A percentile compares a stretch with the other conserved stretches of the same genome.
These are phyloP conservation scores for Phytophthora boehmeriae DNA, from an alignment of 352 stramenopile species.

Conservation along the genomic window DNA sequence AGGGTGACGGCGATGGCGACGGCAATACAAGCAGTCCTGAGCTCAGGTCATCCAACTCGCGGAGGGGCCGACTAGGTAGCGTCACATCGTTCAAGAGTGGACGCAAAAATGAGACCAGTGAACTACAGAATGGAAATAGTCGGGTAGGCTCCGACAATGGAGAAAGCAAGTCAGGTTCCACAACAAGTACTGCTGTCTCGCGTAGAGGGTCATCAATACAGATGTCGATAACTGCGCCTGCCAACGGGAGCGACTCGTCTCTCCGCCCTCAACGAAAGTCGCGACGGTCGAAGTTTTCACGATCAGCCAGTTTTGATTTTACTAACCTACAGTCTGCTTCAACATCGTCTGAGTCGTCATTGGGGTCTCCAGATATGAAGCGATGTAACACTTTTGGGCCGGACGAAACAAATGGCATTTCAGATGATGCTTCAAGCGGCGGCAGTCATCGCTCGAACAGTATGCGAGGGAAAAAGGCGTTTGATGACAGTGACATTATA, in stretches of 20 bases:
- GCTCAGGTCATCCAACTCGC: slow-evolving; percentile 9
- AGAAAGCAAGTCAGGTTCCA: slow-evolving; percentile 1
- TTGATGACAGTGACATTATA: slow-evolving; percentile 86
- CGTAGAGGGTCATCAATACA: slow-evolving; percentile 9
- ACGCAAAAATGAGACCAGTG: slow-evolving; percentile 23
- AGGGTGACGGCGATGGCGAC: slow-evolving; percentile 37
- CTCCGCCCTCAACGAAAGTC: slow-evolving; percentile 14
- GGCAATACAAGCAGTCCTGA: slow-evolving; percentile 30
- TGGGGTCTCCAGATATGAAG: slow-evolving; percentile 24
- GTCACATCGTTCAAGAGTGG: slow-evolving; percentile 27
- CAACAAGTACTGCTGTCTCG: not conserved
- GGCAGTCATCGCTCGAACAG: slow-evolving; percentile 34
- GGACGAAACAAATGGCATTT: slow-evolving; percentile 14
- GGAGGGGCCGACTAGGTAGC: slow-evolving; percentile 26
- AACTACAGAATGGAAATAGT: slow-evolving; percentile 16
- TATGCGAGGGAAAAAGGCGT: slow-evolving; percentile 54
- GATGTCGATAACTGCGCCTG: slow-evolving; percentile 8
- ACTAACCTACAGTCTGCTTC: slow-evolving; percentile 45
- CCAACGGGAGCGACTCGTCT: slow-evolving; percentile 6
- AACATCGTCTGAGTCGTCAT: slow-evolving; percentile 29
- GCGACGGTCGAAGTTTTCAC: slow-evolving; percentile 62
- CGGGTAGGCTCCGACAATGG: slow-evolving; percentile 12
- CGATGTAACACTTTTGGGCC: slow-evolving; percentile 34
- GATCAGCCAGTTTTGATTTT: slow-evolving; percentile 80
- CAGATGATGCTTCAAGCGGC: slow-evolving; percentile 19